Evolutionary conservation across 2,329 filamentous ascomycete genomes (phyloP), one percentile per base, ranked within the genome.

Genomic region (Cladosporium sp.): DNA sequence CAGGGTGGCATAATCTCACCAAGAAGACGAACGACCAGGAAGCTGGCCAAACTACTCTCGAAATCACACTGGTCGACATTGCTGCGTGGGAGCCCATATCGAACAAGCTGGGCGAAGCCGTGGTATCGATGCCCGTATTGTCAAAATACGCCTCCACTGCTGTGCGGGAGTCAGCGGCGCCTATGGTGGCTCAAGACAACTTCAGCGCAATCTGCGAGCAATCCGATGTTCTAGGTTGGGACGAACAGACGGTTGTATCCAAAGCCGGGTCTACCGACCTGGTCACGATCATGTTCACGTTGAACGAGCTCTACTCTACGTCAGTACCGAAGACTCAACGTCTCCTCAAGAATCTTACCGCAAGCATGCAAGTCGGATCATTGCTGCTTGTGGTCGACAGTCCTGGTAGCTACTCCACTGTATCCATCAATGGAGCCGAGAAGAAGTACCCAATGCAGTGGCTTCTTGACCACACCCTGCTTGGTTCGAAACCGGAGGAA

Each of bases 401-500:
- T 59, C 89, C 93, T 0, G 93, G 93, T 0, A 94, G 86, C 67
- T 97, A 97, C 69, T 93, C 91, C 0, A 88, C 90, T 52, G 79
- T 94, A 3, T 80, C 79, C 0, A 68, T 96, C 55, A 72, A 72
- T 20, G 70, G 69, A 1, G 58, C 69, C 2, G 63, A 78, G 55
- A 78, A 78, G 79, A 82, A 79, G 54, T 97, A 97, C 64, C 92
- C 92, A 0, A 97, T 96, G 90, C 85, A 88, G 60, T 96, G 91
- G 84, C 73, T 98, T 11, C 74, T 98, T 1, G 86, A 96, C 61
- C 86, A 93, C 63, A 86, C 88, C 1, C 70, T 97, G 15, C 67
- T 88, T 15, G 60, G 56, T 16, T 33, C 56, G 12, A 41, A 49
- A 6, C 49, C 55, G 41, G 59, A 53, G 27, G 50, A 54, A 2